A percentile compares a stretch with the other conserved stretches of the same genome.
Conservation (phyloP, 805 yeast species). For the Kazachstania taianensis region DNA sequence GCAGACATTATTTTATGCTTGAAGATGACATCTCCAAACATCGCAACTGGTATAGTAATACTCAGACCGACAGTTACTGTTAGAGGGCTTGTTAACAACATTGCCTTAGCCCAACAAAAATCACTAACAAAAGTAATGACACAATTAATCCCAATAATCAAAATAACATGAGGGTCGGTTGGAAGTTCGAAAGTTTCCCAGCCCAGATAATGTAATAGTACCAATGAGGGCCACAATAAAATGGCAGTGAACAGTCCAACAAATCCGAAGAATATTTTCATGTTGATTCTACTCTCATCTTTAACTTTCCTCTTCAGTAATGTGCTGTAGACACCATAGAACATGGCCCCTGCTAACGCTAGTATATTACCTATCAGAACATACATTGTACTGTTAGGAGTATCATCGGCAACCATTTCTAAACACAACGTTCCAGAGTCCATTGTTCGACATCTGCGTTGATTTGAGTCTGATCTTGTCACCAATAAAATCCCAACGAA, state of each 20-base stretch:
- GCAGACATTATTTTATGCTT: constrained; percentile 52
- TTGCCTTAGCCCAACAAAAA: constrained; percentile 93
- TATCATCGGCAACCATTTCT: constrained; percentile 1
- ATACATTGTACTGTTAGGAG: constrained; percentile 18
- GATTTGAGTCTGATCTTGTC: constrained; percentile 52
- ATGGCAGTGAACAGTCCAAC: constrained; percentile 79
- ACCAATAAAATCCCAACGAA: constrained; percentile 74
- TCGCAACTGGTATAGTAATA: constrained; percentile 87
- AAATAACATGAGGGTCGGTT: constrained; percentile 37
- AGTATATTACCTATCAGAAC: constrained; percentile 60
- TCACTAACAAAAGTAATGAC: constrained; percentile 77
- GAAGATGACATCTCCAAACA: constrained; percentile 77
- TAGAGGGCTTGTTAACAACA: constrained; percentile 83
- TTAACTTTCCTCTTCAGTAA: constrained; percentile 63
- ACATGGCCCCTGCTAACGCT: constrained; percentile 77
- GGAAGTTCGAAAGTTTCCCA: constrained; percentile 72
- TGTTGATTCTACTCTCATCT: constrained; percentile 67
- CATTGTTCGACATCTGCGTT: neutral
- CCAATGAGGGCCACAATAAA: constrained; percentile 71
- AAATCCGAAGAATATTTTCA: constrained; percentile 86
- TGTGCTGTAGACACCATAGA: constrained; percentile 87
- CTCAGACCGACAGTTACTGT: constrained; percentile 94
- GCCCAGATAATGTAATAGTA: constrained; percentile 52
- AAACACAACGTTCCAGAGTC: too few species aligned
- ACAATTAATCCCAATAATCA: constrained; percentile 54